Percentiles rank a stretch among this genome's conserved stretches.
These are phyloP conservation scores for Backusella mclennaniae DNA, from an alignment of 192 early-diverging fungal species.

Conservation along the genomic window DNA sequence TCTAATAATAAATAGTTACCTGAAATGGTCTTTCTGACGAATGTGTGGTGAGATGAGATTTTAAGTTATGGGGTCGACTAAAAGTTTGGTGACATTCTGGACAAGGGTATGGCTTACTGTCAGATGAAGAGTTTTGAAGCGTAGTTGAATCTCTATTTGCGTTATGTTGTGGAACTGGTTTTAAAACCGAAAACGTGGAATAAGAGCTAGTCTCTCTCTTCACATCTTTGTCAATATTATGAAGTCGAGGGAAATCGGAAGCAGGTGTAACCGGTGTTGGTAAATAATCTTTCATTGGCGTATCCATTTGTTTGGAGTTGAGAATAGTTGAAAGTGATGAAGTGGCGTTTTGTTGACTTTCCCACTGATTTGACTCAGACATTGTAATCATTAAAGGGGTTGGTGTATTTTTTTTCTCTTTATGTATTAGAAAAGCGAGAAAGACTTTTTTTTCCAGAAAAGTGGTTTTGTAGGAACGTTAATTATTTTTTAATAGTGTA, in stretches of 20 bases:
- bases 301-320: constrained; percentile 8
- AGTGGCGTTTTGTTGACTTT: constrained; percentile 5
- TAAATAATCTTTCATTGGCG: constrained; percentile 20
- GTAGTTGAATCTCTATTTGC: not conserved
- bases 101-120: constrained; percentile 18
- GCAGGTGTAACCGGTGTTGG: constrained; percentile 22
- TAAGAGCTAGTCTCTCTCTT: constrained; percentile 12
- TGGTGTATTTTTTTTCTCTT: constrained; percentile 3
- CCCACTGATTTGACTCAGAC: constrained; percentile 8
- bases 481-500: not conserved
- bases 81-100: constrained; percentile 32
- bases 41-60: constrained; percentile 35
- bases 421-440: not conserved
- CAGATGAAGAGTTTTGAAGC: not conserved
- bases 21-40: constrained; percentile 28
- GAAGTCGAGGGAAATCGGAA: constrained; percentile 12
- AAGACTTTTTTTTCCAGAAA: not conserved
- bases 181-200: constrained; percentile 14
- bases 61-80: constrained; percentile 31
- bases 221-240: not conserved
- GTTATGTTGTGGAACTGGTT: constrained; percentile 1
- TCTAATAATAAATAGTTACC: constrained; percentile 19
- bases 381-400: constrained; percentile 5
- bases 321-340: constrained; percentile 8
- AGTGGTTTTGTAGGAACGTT: not conserved